Conservation (phyloP, 257 asterid genomes). For the Thymus quinquecostatus region DNA sequence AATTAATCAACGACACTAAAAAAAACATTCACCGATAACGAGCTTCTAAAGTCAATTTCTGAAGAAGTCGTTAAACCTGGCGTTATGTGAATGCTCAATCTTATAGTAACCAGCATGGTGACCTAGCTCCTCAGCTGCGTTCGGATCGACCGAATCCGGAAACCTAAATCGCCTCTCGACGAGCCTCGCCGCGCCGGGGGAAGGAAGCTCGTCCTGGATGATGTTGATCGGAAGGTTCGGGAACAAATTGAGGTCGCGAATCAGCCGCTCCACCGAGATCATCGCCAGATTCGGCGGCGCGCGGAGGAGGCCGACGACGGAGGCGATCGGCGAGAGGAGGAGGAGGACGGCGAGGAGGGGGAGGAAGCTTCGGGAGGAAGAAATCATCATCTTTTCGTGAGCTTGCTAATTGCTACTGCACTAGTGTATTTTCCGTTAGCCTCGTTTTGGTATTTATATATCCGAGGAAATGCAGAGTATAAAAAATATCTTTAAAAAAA, state of each 20-base stretch:
- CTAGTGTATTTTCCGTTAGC: background rate
- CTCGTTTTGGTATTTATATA: constrained; percentile 16
- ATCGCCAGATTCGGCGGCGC: constrained; percentile 46
- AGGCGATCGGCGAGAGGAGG: constrained; percentile 37
- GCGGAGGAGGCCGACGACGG: constrained; percentile 55
- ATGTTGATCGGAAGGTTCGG: constrained; percentile 63
- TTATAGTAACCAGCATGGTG: constrained; percentile 93
- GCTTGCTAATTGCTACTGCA: constrained; percentile 18
- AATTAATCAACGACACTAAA: background rate
- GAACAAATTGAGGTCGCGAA: constrained; percentile 71
- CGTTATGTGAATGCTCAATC: constrained; percentile 78
- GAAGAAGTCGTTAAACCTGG: constrained; percentile 50
- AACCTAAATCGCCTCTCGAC: constrained; percentile 72
- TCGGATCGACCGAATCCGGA: constrained; percentile 57
- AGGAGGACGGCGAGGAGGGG: constrained; percentile 34
- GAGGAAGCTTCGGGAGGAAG: constrained; percentile 31
- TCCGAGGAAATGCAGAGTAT: background rate
- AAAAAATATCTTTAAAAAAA: background rate
- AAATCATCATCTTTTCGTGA: constrained; percentile 49
- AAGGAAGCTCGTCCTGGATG: constrained; percentile 35
- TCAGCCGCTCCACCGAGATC: constrained; percentile 60
- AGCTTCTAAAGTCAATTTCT: constrained; percentile 1
- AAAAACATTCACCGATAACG: background rate
- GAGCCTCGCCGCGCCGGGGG: constrained; percentile 39
- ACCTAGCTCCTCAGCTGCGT: constrained; percentile 65